Evolutionary conservation across 805 yeast species (phyloP), one percentile per base, ranked within the genome.

Genomic region (Candida ficus): DNA sequence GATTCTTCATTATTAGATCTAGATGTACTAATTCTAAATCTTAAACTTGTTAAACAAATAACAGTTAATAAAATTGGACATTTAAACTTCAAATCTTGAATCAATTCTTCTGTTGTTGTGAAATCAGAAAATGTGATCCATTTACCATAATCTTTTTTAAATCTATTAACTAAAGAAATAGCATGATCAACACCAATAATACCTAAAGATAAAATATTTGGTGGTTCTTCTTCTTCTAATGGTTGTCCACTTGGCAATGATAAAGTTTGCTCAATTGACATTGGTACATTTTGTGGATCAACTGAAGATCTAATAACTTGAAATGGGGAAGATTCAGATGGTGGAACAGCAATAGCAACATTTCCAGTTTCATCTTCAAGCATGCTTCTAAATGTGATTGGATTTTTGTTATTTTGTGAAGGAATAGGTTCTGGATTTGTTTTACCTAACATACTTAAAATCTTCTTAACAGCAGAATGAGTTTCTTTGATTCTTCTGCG

Each of bases 51-150:
- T 18, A 78, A 67, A 55, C 89, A 82, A 43, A 84, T 76, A 0
- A 79, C 70, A 1, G 87, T 80, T 13, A 84, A 60, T n/a, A 85
- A 63, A 29, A 85, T 62, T 1, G 90, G 78, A 17, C 85, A 78
- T 29, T 70, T 50, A 19, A 53, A 44, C 29, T 77, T 56, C 31
- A 83, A 66, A 26, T 71, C 58, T 5, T 66, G 70, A 9, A 82
- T 63, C 18, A 84, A 62, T 27, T 62, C 64, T 16, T 63, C 70
- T 0, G 80, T 69, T 5, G 78, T 55, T 27, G 73, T 53, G 12
- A 63, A 64, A 23, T 71, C 71, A 0, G 90, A 88, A 37, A 84
- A 76, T 39, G 84, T 76, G 4, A 83, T 78, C 95, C 95, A 85
- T 23, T 87, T 68, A 5, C 89, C 87, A 53, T 80, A 84, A 51